phyloP scores from a whole-genome alignment of 202 grass and related monocot genomes.

The Hordeum pubiflorum region DNA sequence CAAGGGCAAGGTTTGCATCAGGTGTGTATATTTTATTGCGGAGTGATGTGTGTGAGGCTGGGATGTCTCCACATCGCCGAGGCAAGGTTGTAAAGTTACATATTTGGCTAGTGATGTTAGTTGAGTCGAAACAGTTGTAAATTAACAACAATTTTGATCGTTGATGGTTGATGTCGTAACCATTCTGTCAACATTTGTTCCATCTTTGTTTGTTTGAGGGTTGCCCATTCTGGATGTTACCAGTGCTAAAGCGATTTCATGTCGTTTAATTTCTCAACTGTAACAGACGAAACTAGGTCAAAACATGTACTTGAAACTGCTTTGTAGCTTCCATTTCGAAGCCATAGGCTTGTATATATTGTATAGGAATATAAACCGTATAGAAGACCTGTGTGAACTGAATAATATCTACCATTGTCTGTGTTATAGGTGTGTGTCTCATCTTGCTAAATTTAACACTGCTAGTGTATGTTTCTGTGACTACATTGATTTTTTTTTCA shows the following conservation, averaged over 20 bases:
- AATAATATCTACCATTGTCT: not conserved
- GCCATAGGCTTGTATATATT: no score
- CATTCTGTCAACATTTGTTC: not conserved
- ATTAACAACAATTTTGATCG: slow-evolving; percentile 44
- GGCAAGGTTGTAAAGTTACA: slow-evolving; percentile 36
- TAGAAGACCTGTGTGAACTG: no score
- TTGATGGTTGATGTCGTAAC: not conserved
- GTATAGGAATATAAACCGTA: no score
- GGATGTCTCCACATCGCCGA: not conserved
- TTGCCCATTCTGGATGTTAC: not conserved
- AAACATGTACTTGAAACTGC: not conserved
- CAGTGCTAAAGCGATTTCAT: not conserved
- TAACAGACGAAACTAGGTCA: not conserved
- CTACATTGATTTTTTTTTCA: not conserved
- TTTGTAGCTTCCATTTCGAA: not conserved
- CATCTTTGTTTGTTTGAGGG: not conserved
- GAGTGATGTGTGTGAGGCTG: slow-evolving; percentile 18
- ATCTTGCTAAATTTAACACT: not conserved
- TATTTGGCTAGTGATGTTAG: slow-evolving; percentile 26
- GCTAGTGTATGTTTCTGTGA: not conserved
- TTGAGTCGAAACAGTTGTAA: slow-evolving; percentile 37
- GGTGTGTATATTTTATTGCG: slow-evolving; percentile 36
- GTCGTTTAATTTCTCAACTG: not conserved
- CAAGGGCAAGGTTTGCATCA: slow-evolving; percentile 31
- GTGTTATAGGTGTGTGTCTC: not conserved